Conservation (phyloP, 352 stramenopile genomes). For the Globisporangium alternatum region DNA sequence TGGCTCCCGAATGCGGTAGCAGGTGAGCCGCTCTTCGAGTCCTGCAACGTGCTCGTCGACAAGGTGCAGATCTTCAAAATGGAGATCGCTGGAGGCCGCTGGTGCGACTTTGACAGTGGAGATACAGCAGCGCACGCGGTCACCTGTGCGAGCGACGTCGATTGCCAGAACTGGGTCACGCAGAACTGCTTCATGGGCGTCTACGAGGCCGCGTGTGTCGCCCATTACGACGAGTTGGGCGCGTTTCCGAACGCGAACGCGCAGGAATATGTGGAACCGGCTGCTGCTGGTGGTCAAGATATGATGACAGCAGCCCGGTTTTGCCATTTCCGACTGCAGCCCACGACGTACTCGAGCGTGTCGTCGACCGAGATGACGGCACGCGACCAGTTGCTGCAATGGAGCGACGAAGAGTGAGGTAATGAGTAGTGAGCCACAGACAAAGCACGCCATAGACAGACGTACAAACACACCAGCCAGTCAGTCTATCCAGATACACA, state of each 20-base stretch:
- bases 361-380: conserved; percentile 28
- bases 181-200: conserved; percentile 63
- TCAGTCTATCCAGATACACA: not conserved
- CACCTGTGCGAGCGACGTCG: conserved; percentile 27
- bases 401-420: conserved; percentile 23
- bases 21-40: conserved; percentile 49
- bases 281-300: not conserved
- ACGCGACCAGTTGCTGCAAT: conserved; percentile 19
- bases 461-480: not conserved
- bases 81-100: conserved; percentile 50
- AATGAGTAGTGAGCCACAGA: too few relatives aligned
- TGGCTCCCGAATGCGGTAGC: conserved; percentile 72
- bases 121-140: conserved; percentile 14
- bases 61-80: conserved; percentile 55
- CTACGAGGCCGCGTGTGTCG: conserved; percentile 46
- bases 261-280: not conserved
- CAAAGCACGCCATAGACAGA: not conserved
- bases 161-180: conserved; percentile 47
- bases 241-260: not conserved
- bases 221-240: conserved; percentile 9
- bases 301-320: conserved; percentile 9
- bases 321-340: conserved; percentile 37
- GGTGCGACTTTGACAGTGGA: conserved; percentile 53
- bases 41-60: conserved; percentile 47
- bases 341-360: conserved; percentile 21